Conservation (phyloP, 805 yeast genomes). For the Saturnispora besseyi region DNA sequence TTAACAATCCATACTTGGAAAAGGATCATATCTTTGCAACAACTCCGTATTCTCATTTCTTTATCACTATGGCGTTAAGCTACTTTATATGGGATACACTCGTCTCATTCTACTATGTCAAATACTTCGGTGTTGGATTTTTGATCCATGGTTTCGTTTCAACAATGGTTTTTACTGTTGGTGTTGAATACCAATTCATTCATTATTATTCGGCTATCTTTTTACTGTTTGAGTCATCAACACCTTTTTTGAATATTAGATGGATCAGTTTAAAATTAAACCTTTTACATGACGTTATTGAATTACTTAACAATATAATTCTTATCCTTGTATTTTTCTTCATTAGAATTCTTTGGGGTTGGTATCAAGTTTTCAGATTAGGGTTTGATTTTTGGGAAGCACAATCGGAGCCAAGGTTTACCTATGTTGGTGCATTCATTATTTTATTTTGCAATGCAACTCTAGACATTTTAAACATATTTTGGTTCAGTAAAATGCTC, state of each 20-base stretch:
- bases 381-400: conserved; percentile 23
- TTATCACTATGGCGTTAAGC: conserved; percentile 25
- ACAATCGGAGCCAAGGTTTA: conserved; percentile 23
- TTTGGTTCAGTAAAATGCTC: conserved; percentile 32
- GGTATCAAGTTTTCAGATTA: conserved; percentile 28
- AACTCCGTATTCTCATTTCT: conserved; percentile 28
- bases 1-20: conserved; percentile 21
- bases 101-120: conserved; percentile 22
- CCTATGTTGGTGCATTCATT: conserved; percentile 18
- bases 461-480: conserved; percentile 28
- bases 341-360: conserved; percentile 31
- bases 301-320: conserved; percentile 27
- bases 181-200: conserved; percentile 21
- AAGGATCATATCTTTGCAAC: conserved; percentile 26
- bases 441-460: conserved; percentile 27
- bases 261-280: conserved; percentile 31
- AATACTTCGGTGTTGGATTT: conserved; percentile 29
- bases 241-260: conserved; percentile 30
- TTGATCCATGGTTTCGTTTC: conserved; percentile 30
- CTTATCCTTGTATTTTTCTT: conserved; percentile 29
- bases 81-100: conserved; percentile 32
- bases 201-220: conserved; percentile 29
- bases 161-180: conserved; percentile 24
- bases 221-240: conserved; percentile 29
- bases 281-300: conserved; percentile 21